Conservation (phyloP, 768 basidiomycete species). For the Dioszegia crocea region DNA sequence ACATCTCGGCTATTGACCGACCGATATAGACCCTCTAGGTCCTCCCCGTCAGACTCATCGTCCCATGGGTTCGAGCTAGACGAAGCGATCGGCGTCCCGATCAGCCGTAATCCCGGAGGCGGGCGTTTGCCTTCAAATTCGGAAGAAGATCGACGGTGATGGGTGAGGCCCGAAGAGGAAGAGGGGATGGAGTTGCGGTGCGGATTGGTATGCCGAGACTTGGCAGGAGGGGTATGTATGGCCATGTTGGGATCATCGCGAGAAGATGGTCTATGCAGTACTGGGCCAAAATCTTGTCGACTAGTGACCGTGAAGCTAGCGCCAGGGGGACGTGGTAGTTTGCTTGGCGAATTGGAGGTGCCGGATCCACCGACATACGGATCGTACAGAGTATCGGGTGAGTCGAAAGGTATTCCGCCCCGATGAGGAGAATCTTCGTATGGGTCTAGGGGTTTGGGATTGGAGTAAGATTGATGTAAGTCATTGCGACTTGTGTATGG, state of each 20-base stretch:
- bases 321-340: background rate
- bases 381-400: slow-evolving; percentile 9
- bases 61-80: background rate
- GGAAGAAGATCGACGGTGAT: background rate
- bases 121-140: background rate
- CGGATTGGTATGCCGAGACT: background rate
- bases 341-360: background rate
- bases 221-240: background rate
- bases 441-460: slow-evolving; percentile 9
- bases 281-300: background rate
- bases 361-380: background rate
- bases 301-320: background rate
- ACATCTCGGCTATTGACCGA: too few relatives aligned
- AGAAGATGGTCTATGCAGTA: background rate
- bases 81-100: background rate
- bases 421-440: slow-evolving; percentile 15
- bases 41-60: background rate
- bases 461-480: slow-evolving; percentile 1
- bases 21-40: too few relatives aligned
- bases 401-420: background rate
- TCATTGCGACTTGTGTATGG: background rate
- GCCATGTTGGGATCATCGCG: too few relatives aligned
- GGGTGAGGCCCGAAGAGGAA: background rate
- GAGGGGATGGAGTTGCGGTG: background rate
- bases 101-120: background rate